phyloP scores from a whole-genome alignment of 179 eudicot genomes.

The Amaranthus tricolor region DNA sequence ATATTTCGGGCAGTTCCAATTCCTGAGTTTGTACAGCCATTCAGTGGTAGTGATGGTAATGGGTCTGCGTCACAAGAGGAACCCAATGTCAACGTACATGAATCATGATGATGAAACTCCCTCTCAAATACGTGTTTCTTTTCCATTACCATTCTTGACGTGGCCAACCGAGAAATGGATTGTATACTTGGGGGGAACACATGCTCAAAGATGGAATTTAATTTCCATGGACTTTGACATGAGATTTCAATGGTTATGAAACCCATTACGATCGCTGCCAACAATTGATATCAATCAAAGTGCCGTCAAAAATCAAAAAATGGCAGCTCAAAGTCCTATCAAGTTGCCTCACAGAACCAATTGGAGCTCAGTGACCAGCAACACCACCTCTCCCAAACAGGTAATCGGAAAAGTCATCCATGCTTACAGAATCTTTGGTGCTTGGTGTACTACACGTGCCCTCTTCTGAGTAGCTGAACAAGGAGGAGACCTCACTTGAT shows the following conservation, averaged over 20 bases:
- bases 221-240: neutral
- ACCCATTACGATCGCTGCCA: neutral
- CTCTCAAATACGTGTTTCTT: neutral
- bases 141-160: neutral
- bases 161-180: neutral
- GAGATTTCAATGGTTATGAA: neutral
- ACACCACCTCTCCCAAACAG: slow-evolving; percentile 32
- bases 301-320: slow-evolving; percentile 5
- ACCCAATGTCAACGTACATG: neutral
- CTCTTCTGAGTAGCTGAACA: slow-evolving; percentile 65
- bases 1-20: neutral
- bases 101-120: too few relatives aligned
- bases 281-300: neutral
- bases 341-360: neutral
- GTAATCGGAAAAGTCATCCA: slow-evolving; percentile 55
- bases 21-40: neutral
- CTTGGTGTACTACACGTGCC: slow-evolving; percentile 66
- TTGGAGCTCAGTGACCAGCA: slow-evolving; percentile 5
- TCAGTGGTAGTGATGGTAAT: neutral
- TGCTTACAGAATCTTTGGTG: slow-evolving; percentile 54
- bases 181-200: neutral
- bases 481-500: slow-evolving; percentile 69
- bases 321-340: neutral
- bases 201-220: neutral
- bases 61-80: neutral